Base-by-base conservation (phyloP, 805 yeast genomes). In the Wickerhamomyces strasburgensis region DNA sequence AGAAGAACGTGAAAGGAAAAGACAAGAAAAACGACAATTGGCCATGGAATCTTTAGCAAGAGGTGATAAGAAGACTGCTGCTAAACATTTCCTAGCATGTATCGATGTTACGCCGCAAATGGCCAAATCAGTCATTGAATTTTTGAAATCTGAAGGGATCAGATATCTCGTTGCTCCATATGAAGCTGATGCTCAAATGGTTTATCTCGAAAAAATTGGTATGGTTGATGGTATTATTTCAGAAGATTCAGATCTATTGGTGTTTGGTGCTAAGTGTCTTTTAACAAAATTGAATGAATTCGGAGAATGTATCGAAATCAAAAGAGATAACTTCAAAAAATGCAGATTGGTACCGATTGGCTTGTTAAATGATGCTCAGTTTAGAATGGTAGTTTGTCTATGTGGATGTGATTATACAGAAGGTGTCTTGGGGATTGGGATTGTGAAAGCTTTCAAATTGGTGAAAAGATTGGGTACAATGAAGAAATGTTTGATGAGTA, bases 161-260 rank as follows among this genome's bases (percentile, higher is more conserved):
- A 72, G 69, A 41, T 90, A 75, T 51, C 74, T 93, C 6, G 98
- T 93, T 7, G 98, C 99, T 0, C 99, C 99, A 0, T 93, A 87
- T 56, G 99, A 93, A 62, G 98, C 98, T 1, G 99, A 93, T 58
- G 83, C 98, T 1, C 98, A 93, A 58, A 76, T 93, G 83, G 98
- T 89, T 8, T 87, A 80, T 51, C 68, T 93, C 29, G 98, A 90
- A 55, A 74, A 76, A 40, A 46, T 61, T 0, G 90, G 90, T 0
- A 35, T 77, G 1, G 90, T 87, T 5, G 82, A 87, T 43, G 98
- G 90, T 0, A 84, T 93, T 5, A 68, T 93, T 7, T 81, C 95
- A 29, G 99, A 93, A 54, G 99, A 93, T 56, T 88, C 97, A 1
- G 99, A 93, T 62, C 67, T 93, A 46, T 64, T 93, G 16, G 71